Evolutionary conservation across 1,139 yeast species (phyloP).

Genomic region (Williopsis jadinii): DNA sequence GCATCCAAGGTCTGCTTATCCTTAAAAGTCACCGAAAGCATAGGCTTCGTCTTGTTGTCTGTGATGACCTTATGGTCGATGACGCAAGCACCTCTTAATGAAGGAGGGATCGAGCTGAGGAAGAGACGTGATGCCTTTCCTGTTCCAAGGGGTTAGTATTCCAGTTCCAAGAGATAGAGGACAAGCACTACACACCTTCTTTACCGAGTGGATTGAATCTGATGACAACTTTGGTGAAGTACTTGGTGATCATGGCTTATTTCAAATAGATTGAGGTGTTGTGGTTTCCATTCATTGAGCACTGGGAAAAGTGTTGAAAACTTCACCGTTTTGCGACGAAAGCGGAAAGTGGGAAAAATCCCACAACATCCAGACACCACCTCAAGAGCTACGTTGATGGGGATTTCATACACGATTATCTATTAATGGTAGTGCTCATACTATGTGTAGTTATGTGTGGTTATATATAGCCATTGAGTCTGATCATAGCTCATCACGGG

Average conservation of each 20-base stretch:
- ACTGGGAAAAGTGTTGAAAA: too few relatives aligned
- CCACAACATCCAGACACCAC: not conserved
- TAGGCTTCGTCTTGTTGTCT: conserved; percentile 39
- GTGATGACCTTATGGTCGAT: conserved; percentile 51
- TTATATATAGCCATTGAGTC: not conserved
- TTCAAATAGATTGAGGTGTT: not conserved
- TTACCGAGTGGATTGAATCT: conserved; percentile 71
- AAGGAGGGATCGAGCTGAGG: conserved; percentile 73
- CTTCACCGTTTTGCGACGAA: too few relatives aligned
- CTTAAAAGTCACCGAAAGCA: conserved; percentile 65
- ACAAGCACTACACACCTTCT: conserved; percentile 38
- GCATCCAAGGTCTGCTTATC: conserved; percentile 68
- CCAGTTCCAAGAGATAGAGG: too few relatives aligned
- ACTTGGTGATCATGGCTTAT: conserved; percentile 73
- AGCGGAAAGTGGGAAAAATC: too few relatives aligned
- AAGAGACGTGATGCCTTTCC: conserved; percentile 80
- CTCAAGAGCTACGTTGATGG: too few relatives aligned
- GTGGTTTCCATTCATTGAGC: too few relatives aligned
- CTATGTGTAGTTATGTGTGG: too few relatives aligned
- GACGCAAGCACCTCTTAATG: conserved; percentile 44
- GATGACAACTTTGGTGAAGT: conserved; percentile 69
- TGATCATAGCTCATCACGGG: conserved; percentile 7
- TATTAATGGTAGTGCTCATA: too few relatives aligned
- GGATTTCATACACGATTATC: too few relatives aligned
- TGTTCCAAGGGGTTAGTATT: conserved; percentile 5